Evolutionary conservation across 225 moss, liverwort and hornwort species (phyloP), one percentile per base, ranked within the genome.

Genomic region (Bryum argenteum): DNA sequence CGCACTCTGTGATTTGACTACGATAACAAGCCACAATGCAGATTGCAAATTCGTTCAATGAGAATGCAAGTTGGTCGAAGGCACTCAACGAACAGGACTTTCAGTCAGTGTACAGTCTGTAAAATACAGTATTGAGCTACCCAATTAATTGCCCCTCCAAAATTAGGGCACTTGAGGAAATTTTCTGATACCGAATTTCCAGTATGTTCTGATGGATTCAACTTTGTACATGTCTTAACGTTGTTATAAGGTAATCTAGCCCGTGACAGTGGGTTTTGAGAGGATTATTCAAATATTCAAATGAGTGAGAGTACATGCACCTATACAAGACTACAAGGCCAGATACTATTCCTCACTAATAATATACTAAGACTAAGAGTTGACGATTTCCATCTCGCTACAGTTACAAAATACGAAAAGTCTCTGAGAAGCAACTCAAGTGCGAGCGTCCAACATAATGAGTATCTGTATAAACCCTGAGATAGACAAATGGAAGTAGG

Each of bases 21-120:
- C 62, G 44, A 51, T 40, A 59, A 40, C 61, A 55, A 66, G 40
- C 55, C 47, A 66, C n/a, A 75, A 80, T 22, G 21, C 8, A 11
- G 5, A 23, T 52, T 23, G 39, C 65, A 59, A 52, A 61, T 22
- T 20, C 2, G 19, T 41, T 41, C 16, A 5, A 55, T 11, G 41
- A 18, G 54, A 75, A 54, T 55, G 20, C 51, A 63, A 50, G 16
- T 19, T 58, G 63, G 52, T 14, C 63, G 23, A 63, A 16, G 43
- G 12, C 21, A 63, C 28, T 76, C 40, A 12, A 44, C 54, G 45
- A 14, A 61, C 21, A 71, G 41, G 62, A 76, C 50, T 55, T 18
- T 9, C n/a, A 7, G 14, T 44, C 45, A 53, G 22, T 3, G 14
- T 24, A 26, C 8, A 0, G 69, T 33, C 23, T 13, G 24, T 50